These are phyloP conservation scores for Diaporthe nobilis DNA, from an alignment of 2,329 filamentous ascomycete genomes.

Conservation along the genomic window DNA sequence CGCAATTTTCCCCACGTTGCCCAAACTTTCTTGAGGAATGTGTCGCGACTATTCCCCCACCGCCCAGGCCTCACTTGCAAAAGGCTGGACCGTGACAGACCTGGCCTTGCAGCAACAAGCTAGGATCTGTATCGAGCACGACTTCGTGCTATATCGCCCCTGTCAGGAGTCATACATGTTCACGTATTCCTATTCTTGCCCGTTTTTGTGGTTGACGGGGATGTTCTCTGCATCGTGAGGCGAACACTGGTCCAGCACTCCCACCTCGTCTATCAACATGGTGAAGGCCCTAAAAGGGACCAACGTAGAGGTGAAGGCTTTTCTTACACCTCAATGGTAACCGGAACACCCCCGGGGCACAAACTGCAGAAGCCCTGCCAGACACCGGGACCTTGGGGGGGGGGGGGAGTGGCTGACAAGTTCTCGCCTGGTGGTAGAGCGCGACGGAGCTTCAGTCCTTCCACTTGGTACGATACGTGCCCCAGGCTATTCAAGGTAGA, in stretches of 20 bases:
- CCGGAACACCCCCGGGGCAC: background rate
- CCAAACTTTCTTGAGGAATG: background rate
- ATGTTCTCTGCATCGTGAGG: background rate
- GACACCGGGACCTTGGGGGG: no score
- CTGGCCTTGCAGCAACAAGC: background rate
- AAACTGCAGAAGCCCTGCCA: background rate
- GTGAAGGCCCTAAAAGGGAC: background rate
- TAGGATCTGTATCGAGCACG: background rate
- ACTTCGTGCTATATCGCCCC: background rate
- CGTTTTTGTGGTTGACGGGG: no score
- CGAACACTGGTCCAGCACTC: background rate
- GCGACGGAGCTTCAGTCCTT: background rate
- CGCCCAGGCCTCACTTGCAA: background rate
- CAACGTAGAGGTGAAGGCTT: background rate
- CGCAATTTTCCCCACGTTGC: background rate
- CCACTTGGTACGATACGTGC: background rate
- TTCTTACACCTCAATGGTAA: background rate
- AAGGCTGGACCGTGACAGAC: background rate
- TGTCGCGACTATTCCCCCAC: background rate
- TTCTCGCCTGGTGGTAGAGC: no score
- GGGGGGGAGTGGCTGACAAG: no score
- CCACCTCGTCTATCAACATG: background rate
- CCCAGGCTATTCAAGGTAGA: no score
- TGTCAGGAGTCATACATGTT: background rate
- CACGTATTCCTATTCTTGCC: background rate